phyloP scores from a whole-genome alignment of 2,329 filamentous ascomycete genomes.

The Colletotrichum filicis region DNA sequence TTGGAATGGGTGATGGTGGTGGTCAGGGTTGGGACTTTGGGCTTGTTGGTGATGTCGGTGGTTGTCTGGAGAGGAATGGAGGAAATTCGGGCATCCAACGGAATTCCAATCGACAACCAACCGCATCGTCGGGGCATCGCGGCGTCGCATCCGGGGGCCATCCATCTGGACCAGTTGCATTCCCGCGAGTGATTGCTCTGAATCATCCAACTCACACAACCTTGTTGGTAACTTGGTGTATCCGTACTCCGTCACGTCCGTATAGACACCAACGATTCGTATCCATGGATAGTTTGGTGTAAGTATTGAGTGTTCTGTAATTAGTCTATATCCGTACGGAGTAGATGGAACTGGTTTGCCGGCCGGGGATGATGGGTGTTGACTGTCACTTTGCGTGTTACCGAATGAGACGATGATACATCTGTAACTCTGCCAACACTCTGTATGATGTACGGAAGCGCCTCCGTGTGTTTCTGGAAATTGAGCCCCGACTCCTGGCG shows the following conservation, averaged over 20 bases:
- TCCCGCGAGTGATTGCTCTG: conserved; percentile 25
- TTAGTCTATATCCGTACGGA: too few relatives aligned
- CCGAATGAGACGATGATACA: conserved; percentile 20
- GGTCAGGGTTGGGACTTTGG: not conserved
- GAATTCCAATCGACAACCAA: conserved; percentile 17
- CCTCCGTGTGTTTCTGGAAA: not conserved
- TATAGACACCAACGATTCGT: not conserved
- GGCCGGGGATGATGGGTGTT: not conserved
- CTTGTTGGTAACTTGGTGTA: not conserved
- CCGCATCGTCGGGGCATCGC: conserved; percentile 2
- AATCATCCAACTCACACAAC: conserved; percentile 23
- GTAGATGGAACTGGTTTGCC: not conserved
- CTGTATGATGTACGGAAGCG: not conserved
- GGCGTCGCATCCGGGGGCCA: conserved; percentile 28
- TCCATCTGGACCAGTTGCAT: conserved; percentile 27
- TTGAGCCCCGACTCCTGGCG: not conserved
- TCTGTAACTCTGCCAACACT: conserved; percentile 6
- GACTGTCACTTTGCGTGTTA: conserved; percentile 11
- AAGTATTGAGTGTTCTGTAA: not conserved
- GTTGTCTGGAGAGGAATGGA: conserved; percentile 25
- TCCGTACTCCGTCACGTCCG: not conserved
- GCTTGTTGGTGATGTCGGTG: conserved; percentile 21
- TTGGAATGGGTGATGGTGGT: not conserved
- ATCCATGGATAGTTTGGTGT: not conserved
- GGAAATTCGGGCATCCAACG: conserved; percentile 27